Evolutionary conservation across 2,329 filamentous ascomycete genomes (phyloP).

Genomic region (Botrytis aclada): DNA sequence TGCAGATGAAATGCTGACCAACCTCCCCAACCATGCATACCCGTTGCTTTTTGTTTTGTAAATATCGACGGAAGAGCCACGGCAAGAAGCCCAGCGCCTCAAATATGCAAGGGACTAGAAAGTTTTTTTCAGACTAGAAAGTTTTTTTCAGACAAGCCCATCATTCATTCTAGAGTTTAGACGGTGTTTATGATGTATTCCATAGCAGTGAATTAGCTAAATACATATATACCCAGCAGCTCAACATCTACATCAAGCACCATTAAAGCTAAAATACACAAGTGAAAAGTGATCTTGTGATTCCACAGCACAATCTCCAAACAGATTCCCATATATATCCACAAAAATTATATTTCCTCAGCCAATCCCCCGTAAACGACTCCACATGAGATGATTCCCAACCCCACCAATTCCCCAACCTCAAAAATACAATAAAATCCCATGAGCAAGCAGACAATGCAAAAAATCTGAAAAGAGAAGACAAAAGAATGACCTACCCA

Average conservation of each 20-base stretch:
- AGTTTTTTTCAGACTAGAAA: not conserved
- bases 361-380: not conserved
- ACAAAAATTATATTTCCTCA: not conserved
- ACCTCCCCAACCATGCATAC: too few relatives aligned
- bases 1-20: too few relatives aligned
- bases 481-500: not conserved
- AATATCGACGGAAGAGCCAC: too few relatives aligned
- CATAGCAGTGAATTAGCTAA: not conserved
- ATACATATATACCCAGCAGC: not conserved
- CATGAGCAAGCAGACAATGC: fast-evolving
- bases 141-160: not conserved
- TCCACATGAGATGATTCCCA: not conserved
- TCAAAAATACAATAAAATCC: not conserved
- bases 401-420: not conserved
- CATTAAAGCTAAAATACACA: not conserved
- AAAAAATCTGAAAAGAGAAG: not conserved
- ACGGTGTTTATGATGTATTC: not conserved
- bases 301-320: not conserved
- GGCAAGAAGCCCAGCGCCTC: not conserved
- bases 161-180: not conserved
- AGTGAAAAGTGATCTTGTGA: too few relatives aligned
- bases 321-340: not conserved
- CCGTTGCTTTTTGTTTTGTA: too few relatives aligned
- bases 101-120: not conserved
- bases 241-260: not conserved